Percentiles rank a stretch among this genome's conserved stretches.
Evolutionary conservation across 2,329 filamentous ascomycete genomes (phyloP).

Genomic region (Mycosphaerelloides madeirae): DNA sequence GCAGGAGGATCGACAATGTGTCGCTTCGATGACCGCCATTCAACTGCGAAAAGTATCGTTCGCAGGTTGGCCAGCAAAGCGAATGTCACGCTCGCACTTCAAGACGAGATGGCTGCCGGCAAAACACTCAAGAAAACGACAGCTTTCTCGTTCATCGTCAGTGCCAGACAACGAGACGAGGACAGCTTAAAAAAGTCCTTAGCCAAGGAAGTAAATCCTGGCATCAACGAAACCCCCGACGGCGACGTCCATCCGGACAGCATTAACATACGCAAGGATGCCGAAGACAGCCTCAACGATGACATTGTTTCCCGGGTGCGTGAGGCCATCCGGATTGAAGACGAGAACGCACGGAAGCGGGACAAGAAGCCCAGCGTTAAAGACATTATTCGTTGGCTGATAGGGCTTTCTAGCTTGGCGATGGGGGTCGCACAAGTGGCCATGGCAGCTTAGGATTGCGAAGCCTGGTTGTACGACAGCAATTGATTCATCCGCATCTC

Average conservation of each 20-base stretch:
- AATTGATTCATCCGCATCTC: no score
- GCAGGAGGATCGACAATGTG: neutral
- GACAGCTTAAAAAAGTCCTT: neutral
- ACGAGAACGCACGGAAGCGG: neutral
- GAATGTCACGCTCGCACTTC: neutral
- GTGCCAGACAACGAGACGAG: neutral
- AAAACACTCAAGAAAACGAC: neutral
- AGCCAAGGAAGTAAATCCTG: neutral
- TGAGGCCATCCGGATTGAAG: neutral
- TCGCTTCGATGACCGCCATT: neutral
- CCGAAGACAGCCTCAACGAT: neutral
- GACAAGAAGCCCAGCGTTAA: neutral
- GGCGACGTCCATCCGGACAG: neutral
- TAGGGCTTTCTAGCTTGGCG: neutral
- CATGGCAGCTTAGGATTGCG: no score
- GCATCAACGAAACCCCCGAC: neutral
- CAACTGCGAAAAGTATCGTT: neutral
- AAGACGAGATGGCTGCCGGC: neutral
- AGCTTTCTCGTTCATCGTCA: neutral
- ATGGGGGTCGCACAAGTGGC: neutral
- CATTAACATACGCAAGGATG: neutral
- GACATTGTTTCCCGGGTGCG: neutral
- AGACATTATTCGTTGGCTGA: neutral
- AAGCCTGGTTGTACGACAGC: neutral
- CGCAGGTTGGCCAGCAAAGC: neutral